Evolutionary conservation across 345 rosid species (phyloP).

Genomic region (Arabis hirsuta): DNA sequence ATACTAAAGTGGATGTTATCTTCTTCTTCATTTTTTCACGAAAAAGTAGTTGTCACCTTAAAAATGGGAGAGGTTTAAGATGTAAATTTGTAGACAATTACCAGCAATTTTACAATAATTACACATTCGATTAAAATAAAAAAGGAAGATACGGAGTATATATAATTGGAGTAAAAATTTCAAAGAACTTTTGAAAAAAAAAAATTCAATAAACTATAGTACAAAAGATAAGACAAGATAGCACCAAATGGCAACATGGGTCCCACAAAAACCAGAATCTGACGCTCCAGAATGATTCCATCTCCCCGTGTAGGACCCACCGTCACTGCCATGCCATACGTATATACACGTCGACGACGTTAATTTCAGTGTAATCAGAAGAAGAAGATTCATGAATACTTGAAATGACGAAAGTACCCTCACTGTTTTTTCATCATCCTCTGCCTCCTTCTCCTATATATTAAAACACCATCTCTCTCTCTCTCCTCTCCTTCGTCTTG

Average conservation of each 20-base stretch:
- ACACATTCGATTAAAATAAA: too few relatives aligned
- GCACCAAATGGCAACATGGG: conserved; percentile 32
- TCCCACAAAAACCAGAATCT: conserved; percentile 27
- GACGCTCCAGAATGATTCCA: conserved; percentile 40
- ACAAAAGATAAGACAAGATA: conserved; percentile 35
- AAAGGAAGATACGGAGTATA: too few relatives aligned
- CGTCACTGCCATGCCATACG: conserved; percentile 4
- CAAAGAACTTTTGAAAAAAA: not conserved
- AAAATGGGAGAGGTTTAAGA: not conserved
- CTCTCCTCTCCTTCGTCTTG: too few relatives aligned
- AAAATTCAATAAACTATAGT: too few relatives aligned
- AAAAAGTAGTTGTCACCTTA: not conserved
- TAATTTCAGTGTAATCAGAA: conserved; percentile 37
- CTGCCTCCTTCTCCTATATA: conserved; percentile 21
- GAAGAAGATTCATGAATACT: not conserved
- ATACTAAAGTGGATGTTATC: conserved; percentile 9
- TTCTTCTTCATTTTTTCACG: not conserved
- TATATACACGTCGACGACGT: conserved; percentile 15
- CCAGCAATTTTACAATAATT: not conserved
- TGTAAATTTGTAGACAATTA: not conserved
- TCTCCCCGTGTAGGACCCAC: conserved; percentile 19
- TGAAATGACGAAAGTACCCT: conserved; percentile 39
- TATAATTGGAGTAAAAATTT: not conserved
- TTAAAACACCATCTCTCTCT: too few relatives aligned
- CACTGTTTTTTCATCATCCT: not conserved